Evolutionary conservation across 1,139 yeast species (phyloP).

Genomic region (Debaryomycetaceae sp.): DNA sequence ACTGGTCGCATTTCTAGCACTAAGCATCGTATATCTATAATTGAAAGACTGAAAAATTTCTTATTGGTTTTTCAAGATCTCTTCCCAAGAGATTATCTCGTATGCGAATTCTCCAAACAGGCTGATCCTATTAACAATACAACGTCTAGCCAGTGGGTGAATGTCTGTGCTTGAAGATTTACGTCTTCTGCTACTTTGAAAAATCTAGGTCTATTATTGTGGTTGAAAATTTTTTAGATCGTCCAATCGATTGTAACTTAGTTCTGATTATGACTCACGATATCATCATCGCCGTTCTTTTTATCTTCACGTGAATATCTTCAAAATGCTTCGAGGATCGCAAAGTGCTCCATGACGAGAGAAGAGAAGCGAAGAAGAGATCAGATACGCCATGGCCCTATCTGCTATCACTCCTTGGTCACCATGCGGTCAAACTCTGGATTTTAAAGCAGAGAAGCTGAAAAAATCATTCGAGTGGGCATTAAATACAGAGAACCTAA

Average conservation of each 20-base stretch:
- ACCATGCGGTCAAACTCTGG: too few species aligned
- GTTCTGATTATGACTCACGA: conserved; percentile 6
- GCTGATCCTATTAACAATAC: background rate
- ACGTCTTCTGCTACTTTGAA: background rate
- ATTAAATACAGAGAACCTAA: too few species aligned
- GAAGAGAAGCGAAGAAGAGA: too few species aligned
- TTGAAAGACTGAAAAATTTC: background rate
- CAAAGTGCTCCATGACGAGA: background rate
- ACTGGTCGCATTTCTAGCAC: background rate
- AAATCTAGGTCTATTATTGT: background rate
- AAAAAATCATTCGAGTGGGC: too few species aligned
- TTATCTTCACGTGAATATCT: conserved; percentile 3
- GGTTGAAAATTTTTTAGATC: background rate
- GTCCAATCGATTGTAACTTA: conserved; percentile 1
- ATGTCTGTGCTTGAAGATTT: background rate
- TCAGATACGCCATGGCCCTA: too few species aligned
- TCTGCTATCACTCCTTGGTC: too few species aligned
- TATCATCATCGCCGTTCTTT: background rate
- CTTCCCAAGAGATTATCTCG: background rate
- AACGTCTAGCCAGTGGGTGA: background rate
- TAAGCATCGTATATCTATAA: background rate
- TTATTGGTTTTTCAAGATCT: background rate
- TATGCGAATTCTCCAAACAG: background rate
- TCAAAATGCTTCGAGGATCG: background rate
- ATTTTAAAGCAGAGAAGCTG: too few species aligned